Evolutionary conservation across 2,329 filamentous ascomycete species (phyloP), one percentile per base, ranked within the genome.

Genomic region (Verticillium longisporum): DNA sequence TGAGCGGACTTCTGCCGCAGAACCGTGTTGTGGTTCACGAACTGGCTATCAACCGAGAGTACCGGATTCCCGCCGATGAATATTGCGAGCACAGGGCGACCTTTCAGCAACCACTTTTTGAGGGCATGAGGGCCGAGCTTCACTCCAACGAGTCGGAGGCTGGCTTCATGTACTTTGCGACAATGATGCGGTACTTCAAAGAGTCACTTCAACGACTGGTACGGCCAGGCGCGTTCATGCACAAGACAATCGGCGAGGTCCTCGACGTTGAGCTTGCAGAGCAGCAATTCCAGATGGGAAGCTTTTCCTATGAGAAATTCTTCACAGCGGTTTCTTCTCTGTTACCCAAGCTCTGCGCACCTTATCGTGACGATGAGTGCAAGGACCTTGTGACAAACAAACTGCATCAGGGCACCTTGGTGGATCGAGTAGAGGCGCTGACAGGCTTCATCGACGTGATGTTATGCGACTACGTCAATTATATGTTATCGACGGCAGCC

Each of bases 401-500:
- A 65, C 76, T 88, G 9, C 73, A 74, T 56, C 77, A 81, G 26
- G 84, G 86, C 4, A 83, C 87, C 69, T 84, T 92, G 68, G 89
- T 92, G 15, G 87, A 90, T 69, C 88, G 91, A 64, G 82, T 94
- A 1, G 88, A 92, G 74, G 87, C 88, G 14, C 79, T 95, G 1
- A 83, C 92, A 60, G 84, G 86, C 34, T 89, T 91, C 66, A 89
- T 93, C 61, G 89, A 95, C 68, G 77, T 89, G 38, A 88, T 94
- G 76, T 84, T 90, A 31, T 86, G 91, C 62, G 91, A 95, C 68
- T 92, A 93, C 69, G 88, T 90, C 62, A 95, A 95, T 71, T 94
- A 91, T 69, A 80, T 93, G 67, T 78, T 95, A 57, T 86, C 87
- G 72, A 83, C 88, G 33, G 87, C 87, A 0, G 88, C 88, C 1